phyloP scores from a whole-genome alignment of 2,329 filamentous ascomycete species.

The Aspergillus sp. region DNA sequence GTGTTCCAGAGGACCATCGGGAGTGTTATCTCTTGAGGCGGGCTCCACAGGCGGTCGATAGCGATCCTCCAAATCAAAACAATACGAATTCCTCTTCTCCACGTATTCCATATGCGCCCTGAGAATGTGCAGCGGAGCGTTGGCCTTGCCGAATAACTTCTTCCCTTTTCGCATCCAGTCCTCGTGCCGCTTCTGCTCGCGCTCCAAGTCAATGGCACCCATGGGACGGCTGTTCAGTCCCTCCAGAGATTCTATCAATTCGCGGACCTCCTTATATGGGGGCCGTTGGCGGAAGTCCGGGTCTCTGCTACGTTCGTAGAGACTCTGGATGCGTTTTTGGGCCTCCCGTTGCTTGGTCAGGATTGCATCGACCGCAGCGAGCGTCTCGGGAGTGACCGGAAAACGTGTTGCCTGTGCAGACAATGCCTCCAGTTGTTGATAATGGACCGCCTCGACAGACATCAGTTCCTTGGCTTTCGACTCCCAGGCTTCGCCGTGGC shows the following conservation, averaged over 20 bases:
- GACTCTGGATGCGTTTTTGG: constrained; percentile 73
- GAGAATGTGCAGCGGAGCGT: constrained; percentile 90
- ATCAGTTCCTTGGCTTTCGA: constrained; percentile 87
- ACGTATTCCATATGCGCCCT: constrained; percentile 93
- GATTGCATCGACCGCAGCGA: constrained; percentile 78
- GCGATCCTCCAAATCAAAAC: constrained; percentile 84
- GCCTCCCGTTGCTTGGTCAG: constrained; percentile 93
- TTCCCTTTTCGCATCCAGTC: constrained; percentile 99
- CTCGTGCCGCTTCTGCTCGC: constrained; percentile 87
- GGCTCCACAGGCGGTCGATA: constrained; percentile 87
- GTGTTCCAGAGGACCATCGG: constrained; percentile 47
- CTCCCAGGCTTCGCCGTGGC: constrained; percentile 80
- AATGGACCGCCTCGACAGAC: constrained; percentile 83
- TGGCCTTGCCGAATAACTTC: constrained; percentile 95
- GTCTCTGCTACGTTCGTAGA: constrained; percentile 70
- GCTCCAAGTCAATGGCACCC: constrained; percentile 86
- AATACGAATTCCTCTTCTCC: constrained; percentile 76
- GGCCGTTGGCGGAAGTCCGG: constrained; percentile 70
- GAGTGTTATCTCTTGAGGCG: constrained; percentile 71
- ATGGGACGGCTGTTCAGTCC: constrained; percentile 87
- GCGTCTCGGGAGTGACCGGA: constrained; percentile 73
- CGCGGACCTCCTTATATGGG: constrained; percentile 79
- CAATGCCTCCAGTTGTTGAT: constrained; percentile 85
- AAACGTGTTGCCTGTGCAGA: constrained; percentile 72
- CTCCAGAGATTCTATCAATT: constrained; percentile 77